Evolutionary conservation across 2,329 filamentous ascomycete genomes (phyloP).

Genomic region (Aspergillus ustus): DNA sequence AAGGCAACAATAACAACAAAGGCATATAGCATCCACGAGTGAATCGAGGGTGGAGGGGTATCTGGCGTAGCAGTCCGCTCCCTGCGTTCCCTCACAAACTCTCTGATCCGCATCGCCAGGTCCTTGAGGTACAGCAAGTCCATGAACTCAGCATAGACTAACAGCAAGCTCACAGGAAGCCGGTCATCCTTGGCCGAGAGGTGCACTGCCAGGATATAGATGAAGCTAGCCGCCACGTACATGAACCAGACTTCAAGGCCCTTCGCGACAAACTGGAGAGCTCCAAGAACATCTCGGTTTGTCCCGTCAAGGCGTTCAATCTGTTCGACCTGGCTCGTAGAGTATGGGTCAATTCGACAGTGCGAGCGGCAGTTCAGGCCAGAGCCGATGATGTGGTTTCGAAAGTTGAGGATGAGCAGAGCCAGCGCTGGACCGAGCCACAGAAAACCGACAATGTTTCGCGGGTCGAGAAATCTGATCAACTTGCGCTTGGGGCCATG

Average conservation of each 20-base stretch:
- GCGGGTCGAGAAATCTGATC: neutral
- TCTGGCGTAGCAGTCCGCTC: neutral
- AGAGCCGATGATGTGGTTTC: neutral
- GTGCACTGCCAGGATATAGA: neutral
- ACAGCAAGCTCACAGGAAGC: neutral
- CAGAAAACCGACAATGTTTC: neutral
- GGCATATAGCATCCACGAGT: neutral
- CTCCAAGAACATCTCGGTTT: neutral
- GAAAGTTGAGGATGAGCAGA: neutral
- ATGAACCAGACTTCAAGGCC: conserved; percentile 3
- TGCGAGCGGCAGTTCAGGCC: neutral
- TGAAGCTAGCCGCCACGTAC: neutral
- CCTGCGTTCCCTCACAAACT: neutral
- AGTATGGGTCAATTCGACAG: neutral
- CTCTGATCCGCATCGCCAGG: neutral
- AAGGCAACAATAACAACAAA: neutral
- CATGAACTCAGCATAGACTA: conserved; percentile 1
- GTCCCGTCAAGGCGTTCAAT: neutral
- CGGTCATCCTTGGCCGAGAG: conserved; percentile 1
- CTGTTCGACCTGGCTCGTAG: neutral
- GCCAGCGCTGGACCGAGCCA: neutral
- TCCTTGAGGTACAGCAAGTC: conserved; percentile 4
- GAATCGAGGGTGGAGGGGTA: neutral
- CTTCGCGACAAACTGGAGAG: neutral
- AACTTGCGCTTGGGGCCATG: neutral